A percentile compares a stretch with the other conserved stretches of the same genome.
Evolutionary conservation across 2,329 filamentous ascomycete species (phyloP).

Genomic region (Venturiaceae sp.): DNA sequence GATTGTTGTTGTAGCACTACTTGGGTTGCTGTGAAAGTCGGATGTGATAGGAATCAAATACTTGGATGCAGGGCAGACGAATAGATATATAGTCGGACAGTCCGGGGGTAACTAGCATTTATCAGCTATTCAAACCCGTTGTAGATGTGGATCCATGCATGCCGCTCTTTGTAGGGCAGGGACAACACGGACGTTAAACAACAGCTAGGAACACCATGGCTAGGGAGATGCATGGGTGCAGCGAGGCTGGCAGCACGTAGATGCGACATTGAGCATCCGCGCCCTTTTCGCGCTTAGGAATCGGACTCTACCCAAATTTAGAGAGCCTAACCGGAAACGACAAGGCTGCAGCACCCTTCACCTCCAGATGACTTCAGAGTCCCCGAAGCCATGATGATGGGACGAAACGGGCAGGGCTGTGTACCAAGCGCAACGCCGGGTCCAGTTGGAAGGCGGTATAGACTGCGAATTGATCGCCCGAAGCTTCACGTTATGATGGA

Average conservation of each 20-base stretch:
- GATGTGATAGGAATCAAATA: background rate
- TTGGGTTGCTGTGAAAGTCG: background rate
- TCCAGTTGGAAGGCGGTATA: background rate
- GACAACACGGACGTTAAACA: background rate
- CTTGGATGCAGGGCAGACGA: background rate
- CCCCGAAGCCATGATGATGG: background rate
- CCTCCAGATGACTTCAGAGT: background rate
- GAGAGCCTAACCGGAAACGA: background rate
- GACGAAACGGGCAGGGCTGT: constrained; percentile 4
- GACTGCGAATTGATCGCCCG: background rate
- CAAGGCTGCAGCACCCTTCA: constrained; percentile 1
- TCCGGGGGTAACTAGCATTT: background rate
- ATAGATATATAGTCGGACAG: background rate
- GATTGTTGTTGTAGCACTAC: background rate
- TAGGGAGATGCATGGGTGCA: background rate
- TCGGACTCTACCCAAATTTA: constrained; percentile 3
- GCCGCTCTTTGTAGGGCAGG: background rate
- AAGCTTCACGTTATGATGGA: background rate
- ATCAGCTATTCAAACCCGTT: constrained; percentile 1
- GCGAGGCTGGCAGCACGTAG: background rate
- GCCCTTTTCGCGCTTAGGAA: constrained; percentile 2
- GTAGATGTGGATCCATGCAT: background rate
- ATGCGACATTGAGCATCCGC: background rate
- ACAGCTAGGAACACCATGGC: background rate
- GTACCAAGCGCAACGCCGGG: background rate